A percentile compares a stretch with the other conserved stretches of the same genome.
phyloP scores from a whole-genome alignment of 1,284 basidiomycete species.

The Cerrena zonata region DNA sequence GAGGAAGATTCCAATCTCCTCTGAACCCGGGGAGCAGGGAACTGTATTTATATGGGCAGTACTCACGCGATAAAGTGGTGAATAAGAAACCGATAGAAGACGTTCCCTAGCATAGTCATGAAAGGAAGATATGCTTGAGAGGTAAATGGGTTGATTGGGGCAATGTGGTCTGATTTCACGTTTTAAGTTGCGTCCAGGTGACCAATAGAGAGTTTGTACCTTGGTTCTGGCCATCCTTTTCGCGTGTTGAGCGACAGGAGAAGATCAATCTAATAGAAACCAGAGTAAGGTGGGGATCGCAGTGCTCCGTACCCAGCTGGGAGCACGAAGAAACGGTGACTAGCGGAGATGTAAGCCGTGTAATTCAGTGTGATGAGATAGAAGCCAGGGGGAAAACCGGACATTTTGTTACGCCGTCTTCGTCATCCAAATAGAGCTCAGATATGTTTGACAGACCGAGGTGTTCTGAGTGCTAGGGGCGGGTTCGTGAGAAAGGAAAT shows the following conservation, averaged over 20 bases:
- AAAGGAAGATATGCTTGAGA: slow-evolving; percentile 22
- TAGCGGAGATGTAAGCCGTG: slow-evolving; percentile 6
- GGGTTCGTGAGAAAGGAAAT: neutral
- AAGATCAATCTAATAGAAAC: slow-evolving; percentile 39
- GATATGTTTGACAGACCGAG: slow-evolving; percentile 56
- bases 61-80: slow-evolving; percentile 56
- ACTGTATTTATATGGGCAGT: no score
- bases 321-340: slow-evolving; percentile 3
- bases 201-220: neutral
- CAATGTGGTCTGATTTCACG: slow-evolving; percentile 3
- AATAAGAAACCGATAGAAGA: slow-evolving; percentile 47
- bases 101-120: slow-evolving; percentile 41
- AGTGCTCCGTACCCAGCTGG: slow-evolving; percentile 22
- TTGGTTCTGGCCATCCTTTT: neutral
- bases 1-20: no score
- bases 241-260: neutral
- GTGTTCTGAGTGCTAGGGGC: slow-evolving; percentile 46
- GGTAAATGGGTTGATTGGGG: slow-evolving; percentile 18
- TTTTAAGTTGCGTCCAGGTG: neutral
- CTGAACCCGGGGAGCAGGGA: no score
- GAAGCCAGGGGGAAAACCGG: slow-evolving; percentile 12
- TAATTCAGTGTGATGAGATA: neutral
- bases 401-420: slow-evolving; percentile 42
- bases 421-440: slow-evolving; percentile 38
- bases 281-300: slow-evolving; percentile 37